These are phyloP conservation scores for Ophiostoma tasmaniense DNA, from an alignment of 2,329 filamentous ascomycete genomes.

Conservation along the genomic window DNA sequence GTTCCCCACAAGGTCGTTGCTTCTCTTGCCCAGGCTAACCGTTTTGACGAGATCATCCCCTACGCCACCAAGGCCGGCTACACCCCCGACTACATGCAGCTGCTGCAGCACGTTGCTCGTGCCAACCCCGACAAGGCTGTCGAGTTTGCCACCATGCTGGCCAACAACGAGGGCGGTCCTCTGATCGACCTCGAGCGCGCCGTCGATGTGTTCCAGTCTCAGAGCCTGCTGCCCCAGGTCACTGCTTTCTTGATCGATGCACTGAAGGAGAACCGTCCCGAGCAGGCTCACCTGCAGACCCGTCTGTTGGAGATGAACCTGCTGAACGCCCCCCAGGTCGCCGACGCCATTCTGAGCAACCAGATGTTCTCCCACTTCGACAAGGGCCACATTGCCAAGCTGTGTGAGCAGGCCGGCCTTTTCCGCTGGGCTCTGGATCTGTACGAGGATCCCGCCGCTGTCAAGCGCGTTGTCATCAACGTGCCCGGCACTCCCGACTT, in stretches of 20 bases:
- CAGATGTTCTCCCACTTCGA: conserved; percentile 99
- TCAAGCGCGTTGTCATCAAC: conserved; percentile 85
- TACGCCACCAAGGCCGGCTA: conserved; percentile 82
- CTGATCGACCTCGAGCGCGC: conserved; percentile 89
- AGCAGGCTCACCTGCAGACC: conserved; percentile 89
- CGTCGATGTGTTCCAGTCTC: conserved; percentile 95
- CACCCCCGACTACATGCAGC: conserved; percentile 86
- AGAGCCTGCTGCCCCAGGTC: conserved; percentile 94
- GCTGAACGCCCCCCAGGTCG: conserved; percentile 91
- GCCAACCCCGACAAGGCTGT: conserved; percentile 88
- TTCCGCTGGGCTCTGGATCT: conserved; percentile 84
- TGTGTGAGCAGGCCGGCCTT: conserved; percentile 90
- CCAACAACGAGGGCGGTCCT: conserved; percentile 78
- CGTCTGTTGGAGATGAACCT: conserved; percentile 97
- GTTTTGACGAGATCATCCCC: conserved; percentile 93
- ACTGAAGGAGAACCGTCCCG: conserved; percentile 86
- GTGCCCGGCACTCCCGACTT: conserved; percentile 76
- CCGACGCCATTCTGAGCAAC: conserved; percentile 94
- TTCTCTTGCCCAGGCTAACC: conserved; percentile 86
- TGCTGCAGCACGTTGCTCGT: conserved; percentile 86
- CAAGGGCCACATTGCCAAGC: conserved; percentile 73
- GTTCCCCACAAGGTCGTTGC: conserved; percentile 90
- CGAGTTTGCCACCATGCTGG: conserved; percentile 88
- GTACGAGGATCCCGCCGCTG: conserved; percentile 78
- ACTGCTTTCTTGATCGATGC: conserved; percentile 97